Percentiles rank a stretch among this genome's conserved stretches.
Evolutionary conservation across 2,329 filamentous ascomycete genomes (phyloP).

Genomic region (Alternaria viburni): DNA sequence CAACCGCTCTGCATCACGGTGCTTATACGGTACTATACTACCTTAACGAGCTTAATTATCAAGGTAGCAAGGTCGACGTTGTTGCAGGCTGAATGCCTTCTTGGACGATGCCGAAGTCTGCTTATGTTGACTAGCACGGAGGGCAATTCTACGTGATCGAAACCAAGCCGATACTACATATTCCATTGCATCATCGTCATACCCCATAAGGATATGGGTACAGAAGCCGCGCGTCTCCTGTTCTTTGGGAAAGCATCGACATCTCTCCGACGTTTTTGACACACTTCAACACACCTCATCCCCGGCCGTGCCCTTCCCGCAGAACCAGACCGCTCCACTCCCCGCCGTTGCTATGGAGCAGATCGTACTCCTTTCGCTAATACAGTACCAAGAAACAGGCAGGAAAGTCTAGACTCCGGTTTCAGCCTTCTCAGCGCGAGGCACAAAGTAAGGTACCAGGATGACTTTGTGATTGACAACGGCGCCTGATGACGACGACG

Average conservation of each 20-base stretch:
- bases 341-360: conserved; percentile 7
- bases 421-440: conserved; percentile 30
- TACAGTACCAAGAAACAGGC: background rate
- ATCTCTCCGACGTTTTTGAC: conserved; percentile 28
- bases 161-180: background rate
- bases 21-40: background rate
- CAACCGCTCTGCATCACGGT: conserved; percentile 1
- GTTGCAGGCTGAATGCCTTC: background rate
- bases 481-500: conserved; percentile 1
- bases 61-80: background rate
- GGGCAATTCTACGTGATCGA: background rate
- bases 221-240: conserved; percentile 20
- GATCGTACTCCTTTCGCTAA: conserved; percentile 8
- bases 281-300: conserved; percentile 27
- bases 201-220: background rate
- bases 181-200: background rate
- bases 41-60: background rate
- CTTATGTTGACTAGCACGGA: no score
- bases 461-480: background rate
- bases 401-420: conserved; percentile 33
- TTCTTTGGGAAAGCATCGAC: conserved; percentile 20
- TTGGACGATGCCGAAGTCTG: background rate
- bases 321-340: conserved; percentile 19
- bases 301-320: conserved; percentile 13
- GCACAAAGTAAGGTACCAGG: conserved; percentile 5